Conservation (phyloP, 116 monocot genomes). For the Cymodocea nodosa region DNA sequence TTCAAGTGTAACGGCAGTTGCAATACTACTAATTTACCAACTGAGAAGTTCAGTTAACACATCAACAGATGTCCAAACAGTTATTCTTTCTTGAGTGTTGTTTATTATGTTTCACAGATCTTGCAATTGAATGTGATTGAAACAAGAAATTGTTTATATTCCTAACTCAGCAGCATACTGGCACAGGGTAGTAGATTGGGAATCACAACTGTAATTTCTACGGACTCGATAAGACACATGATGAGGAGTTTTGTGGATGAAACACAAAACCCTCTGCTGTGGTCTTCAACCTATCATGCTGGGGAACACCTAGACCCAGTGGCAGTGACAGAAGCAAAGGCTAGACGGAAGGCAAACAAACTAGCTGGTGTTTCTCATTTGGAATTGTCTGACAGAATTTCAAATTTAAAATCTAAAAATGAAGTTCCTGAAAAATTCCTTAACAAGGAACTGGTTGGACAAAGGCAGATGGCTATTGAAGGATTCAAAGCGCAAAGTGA, state of each 20-base stretch:
- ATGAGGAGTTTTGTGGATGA: constrained; percentile 91
- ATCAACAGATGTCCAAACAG: too few species aligned
- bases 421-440: constrained; percentile 9
- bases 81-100: too few species aligned
- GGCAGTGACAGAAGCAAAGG: constrained; percentile 83
- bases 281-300: constrained; percentile 98
- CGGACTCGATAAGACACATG: constrained; percentile 98
- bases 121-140: background rate
- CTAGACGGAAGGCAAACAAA: constrained; percentile 65
- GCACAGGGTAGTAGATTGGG: constrained; percentile 81
- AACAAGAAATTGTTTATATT: background rate
- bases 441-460: constrained; percentile 31
- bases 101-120: too few species aligned
- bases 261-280: constrained; percentile 81
- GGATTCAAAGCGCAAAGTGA: constrained; percentile 93
- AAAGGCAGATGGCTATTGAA: constrained; percentile 79
- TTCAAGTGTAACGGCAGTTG: too few species aligned
- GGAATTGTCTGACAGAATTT: constrained; percentile 18
- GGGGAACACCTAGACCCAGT: constrained; percentile 84
- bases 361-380: constrained; percentile 28
- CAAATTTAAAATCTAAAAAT: constrained; percentile 16
- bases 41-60: too few species aligned
- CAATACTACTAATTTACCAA: too few species aligned
- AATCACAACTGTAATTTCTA: constrained; percentile 90
- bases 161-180: constrained; percentile 5